Conservation (phyloP, 2,329 filamentous ascomycete genomes). For the Botrytis squamosa region DNA sequence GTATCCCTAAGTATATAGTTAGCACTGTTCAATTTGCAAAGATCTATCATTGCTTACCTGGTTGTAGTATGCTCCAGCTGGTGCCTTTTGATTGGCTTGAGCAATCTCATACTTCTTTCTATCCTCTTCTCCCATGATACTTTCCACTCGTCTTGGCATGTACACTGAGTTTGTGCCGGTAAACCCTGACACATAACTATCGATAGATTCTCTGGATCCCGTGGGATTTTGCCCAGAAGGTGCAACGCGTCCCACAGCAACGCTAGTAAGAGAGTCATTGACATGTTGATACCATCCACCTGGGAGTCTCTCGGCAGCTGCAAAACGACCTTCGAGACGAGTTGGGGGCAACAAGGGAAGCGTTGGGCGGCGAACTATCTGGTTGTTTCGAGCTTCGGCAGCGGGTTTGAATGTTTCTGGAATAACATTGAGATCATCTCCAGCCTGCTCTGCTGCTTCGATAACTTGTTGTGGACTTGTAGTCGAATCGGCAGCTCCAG, state of each 20-base stretch:
- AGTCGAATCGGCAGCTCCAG: constrained; percentile 71
- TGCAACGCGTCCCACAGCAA: constrained; percentile 45
- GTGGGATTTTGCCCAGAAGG: constrained; percentile 40
- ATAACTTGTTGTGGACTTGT: constrained; percentile 82
- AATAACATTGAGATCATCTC: constrained; percentile 87
- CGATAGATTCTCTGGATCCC: constrained; percentile 61
- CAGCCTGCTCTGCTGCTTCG: constrained; percentile 72
- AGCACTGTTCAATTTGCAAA: not conserved
- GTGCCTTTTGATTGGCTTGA: constrained; percentile 52
- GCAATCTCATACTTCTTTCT: constrained; percentile 70
- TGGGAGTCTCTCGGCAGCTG: constrained; percentile 64
- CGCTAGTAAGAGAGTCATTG: constrained; percentile 64
- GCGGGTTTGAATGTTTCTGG: constrained; percentile 77
- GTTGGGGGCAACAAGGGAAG: constrained; percentile 70
- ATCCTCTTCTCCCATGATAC: constrained; percentile 77
- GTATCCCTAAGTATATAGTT: constrained; percentile 42
- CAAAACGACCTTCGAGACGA: constrained; percentile 75
- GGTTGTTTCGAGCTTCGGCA: constrained; percentile 50
- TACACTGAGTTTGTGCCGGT: constrained; percentile 61
- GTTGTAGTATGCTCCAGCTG: constrained; percentile 41
- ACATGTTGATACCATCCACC: constrained; percentile 68
- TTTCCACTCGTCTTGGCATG: constrained; percentile 59
- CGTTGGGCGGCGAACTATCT: constrained; percentile 48
- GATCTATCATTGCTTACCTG: not conserved
- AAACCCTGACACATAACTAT: constrained; percentile 60